phyloP scores from a whole-genome alignment of 2,329 filamentous ascomycete genomes.

The Nemania sp. region DNA sequence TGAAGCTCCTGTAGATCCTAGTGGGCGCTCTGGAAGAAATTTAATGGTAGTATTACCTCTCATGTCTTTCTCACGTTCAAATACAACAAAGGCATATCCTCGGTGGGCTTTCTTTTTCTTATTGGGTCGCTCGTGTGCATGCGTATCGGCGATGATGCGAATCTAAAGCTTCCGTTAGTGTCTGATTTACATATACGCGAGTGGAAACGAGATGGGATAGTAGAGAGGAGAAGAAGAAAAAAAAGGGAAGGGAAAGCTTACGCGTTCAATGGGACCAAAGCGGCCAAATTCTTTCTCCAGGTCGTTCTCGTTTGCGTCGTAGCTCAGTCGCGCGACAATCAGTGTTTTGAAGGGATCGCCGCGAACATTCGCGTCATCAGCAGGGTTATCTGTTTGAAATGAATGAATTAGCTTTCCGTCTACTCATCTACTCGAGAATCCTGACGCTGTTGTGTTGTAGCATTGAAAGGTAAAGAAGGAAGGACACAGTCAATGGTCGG shows the following conservation, averaged over 20 bases:
- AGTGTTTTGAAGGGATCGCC: conserved; percentile 95
- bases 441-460: not conserved
- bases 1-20: conserved; percentile 31
- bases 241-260: conserved; percentile 47
- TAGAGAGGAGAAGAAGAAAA: too few relatives aligned
- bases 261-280: conserved; percentile 91
- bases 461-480: too few relatives aligned
- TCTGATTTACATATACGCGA: not conserved
- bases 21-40: conserved; percentile 41
- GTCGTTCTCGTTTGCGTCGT: conserved; percentile 86
- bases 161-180: conserved; percentile 59
- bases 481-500: too few relatives aligned
- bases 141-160: conserved; percentile 80
- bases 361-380: conserved; percentile 82
- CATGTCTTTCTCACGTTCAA: conserved; percentile 97
- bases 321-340: conserved; percentile 87
- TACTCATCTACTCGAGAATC: not conserved
- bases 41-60: conserved; percentile 76
- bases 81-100: conserved; percentile 96
- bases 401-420: conserved; percentile 5
- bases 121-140: conserved; percentile 68
- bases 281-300: conserved; percentile 91
- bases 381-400: conserved; percentile 68
- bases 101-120: conserved; percentile 81
- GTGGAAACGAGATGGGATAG: not conserved